Conservation (phyloP, 805 yeast genomes). For the Saccharomycopsis olivae region DNA sequence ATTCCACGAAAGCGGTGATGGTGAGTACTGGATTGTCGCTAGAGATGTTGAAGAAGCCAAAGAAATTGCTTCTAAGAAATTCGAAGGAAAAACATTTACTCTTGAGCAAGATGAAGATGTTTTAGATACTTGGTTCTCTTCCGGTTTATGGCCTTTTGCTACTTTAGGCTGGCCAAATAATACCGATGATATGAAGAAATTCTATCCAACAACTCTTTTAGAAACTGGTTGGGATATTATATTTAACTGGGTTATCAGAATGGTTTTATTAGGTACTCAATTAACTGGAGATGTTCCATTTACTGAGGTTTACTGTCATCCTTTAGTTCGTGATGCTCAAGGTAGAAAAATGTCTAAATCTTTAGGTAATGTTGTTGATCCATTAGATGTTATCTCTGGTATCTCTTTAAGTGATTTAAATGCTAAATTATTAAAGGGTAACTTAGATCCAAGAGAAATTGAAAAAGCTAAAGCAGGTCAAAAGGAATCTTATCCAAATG, state of each 20-base stretch:
- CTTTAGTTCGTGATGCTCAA: conserved; percentile 97
- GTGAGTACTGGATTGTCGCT: conserved; percentile 86
- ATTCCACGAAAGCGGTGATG: conserved; percentile 42
- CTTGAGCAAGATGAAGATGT: conserved; percentile 97
- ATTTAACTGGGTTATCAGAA: conserved; percentile 98
- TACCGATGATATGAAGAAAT: conserved; percentile 61
- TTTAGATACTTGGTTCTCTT: conserved; percentile 96
- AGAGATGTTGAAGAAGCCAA: conserved; percentile 74
- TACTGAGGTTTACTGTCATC: conserved; percentile 95
- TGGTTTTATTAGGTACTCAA: conserved; percentile 86
- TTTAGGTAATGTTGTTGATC: conserved; percentile 93
- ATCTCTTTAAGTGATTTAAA: conserved; percentile 71
- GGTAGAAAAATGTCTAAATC: conserved; percentile 99
- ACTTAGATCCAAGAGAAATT: conserved; percentile 81
- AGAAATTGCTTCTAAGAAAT: conserved; percentile 64
- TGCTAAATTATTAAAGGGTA: conserved; percentile 67
- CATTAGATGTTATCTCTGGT: conserved; percentile 88
- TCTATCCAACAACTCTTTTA: conserved; percentile 85
- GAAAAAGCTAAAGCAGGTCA: conserved; percentile 85
- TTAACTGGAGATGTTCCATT: conserved; percentile 88
- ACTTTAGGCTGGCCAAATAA: conserved; percentile 93
- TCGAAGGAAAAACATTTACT: conserved; percentile 57
- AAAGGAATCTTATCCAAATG: conserved; percentile 81
- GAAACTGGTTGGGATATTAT: conserved; percentile 99
- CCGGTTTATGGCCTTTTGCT: conserved; percentile 96